Conservation (phyloP, 371 early-diverging fungal genomes). For the Zopfochytrium polystomum region DNA sequence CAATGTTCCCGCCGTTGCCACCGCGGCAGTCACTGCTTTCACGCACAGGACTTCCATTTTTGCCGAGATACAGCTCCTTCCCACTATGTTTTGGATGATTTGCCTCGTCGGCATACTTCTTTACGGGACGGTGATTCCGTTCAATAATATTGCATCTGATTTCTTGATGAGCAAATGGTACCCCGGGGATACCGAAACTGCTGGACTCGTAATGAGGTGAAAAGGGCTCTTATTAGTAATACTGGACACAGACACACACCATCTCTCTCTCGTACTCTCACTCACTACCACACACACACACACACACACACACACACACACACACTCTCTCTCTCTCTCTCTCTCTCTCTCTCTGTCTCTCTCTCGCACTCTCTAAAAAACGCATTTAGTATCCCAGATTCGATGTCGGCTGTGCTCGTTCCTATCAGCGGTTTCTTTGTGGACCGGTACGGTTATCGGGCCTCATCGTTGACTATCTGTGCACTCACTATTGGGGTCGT, state of each 20-base stretch:
- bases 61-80: constrained; percentile 30
- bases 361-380: background rate
- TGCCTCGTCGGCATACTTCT: constrained; percentile 55
- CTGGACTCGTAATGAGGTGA: constrained; percentile 59
- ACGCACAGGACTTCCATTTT: constrained; percentile 5
- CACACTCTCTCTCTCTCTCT: no score
- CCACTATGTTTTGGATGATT: constrained; percentile 55
- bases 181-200: constrained; percentile 53
- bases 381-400: constrained; percentile 53
- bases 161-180: constrained; percentile 64
- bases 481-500: constrained; percentile 48
- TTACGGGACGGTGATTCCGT: constrained; percentile 61
- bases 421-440: constrained; percentile 55
- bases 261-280: no score
- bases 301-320: no score
- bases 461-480: constrained; percentile 43
- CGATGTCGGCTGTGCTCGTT: constrained; percentile 53
- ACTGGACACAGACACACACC: no score
- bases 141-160: constrained; percentile 60
- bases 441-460: constrained; percentile 52
- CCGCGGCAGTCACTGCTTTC: background rate
- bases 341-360: no score
- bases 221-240: background rate
- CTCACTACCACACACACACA: no score
- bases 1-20: constrained; percentile 7